A percentile compares a stretch with the other conserved stretches of the same genome.
Evolutionary conservation across 2,329 filamentous ascomycete genomes (phyloP).

Genomic region (Hymenoscyphus repandus): DNA sequence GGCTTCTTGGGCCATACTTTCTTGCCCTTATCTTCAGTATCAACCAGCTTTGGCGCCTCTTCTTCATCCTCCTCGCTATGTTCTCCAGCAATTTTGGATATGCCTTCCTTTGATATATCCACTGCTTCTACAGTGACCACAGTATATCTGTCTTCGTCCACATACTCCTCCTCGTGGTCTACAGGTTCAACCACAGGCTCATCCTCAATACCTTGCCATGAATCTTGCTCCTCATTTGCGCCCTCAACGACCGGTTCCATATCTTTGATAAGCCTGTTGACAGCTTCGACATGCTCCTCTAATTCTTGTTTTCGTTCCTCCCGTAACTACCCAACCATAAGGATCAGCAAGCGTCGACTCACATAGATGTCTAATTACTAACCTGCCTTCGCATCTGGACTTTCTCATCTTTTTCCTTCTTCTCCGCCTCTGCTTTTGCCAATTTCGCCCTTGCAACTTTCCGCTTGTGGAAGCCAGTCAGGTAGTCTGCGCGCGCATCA

Average conservation of each 20-base stretch:
- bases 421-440: slow-evolving; percentile 75
- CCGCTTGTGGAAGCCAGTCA: slow-evolving; percentile 96
- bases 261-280: slow-evolving; percentile 50
- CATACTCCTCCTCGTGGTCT: slow-evolving; percentile 86
- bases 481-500: slow-evolving; percentile 73
- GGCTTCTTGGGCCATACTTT: slow-evolving; percentile 34
- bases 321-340: slow-evolving; percentile 56
- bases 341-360: slow-evolving; percentile 10
- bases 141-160: slow-evolving; percentile 94
- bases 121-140: slow-evolving; percentile 92
- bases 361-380: slow-evolving; percentile 22
- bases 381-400: slow-evolving; percentile 73
- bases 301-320: slow-evolving; percentile 79
- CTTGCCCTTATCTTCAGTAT: slow-evolving; percentile 25
- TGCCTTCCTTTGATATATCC: slow-evolving; percentile 67
- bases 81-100: slow-evolving; percentile 48
- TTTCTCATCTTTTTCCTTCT: slow-evolving; percentile 72
- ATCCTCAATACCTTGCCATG: slow-evolving; percentile 59
- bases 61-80: slow-evolving; percentile 32
- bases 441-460: slow-evolving; percentile 80
- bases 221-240: slow-evolving; percentile 49
- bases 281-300: slow-evolving; percentile 72
- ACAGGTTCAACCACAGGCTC: slow-evolving; percentile 40
- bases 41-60: slow-evolving; percentile 32
- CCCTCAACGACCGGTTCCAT: slow-evolving; percentile 38